Conservation (phyloP, 331 rosid species). For the Erythrophleum ivorense region DNA sequence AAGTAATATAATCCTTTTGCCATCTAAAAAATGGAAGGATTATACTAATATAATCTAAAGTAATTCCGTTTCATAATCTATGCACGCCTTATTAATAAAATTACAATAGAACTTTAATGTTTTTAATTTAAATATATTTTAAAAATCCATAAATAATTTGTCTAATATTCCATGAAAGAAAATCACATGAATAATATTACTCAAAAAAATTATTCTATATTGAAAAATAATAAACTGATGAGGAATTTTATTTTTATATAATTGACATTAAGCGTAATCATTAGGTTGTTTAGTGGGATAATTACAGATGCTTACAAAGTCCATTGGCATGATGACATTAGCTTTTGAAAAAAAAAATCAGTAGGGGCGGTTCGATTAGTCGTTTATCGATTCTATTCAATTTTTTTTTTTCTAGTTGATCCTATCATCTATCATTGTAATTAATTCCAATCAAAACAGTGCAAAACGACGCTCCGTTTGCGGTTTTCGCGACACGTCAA, state of each 20-base stretch:
- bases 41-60: too few species aligned
- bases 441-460: too few species aligned
- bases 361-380: not conserved
- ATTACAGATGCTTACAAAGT: not conserved
- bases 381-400: not conserved
- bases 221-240: not conserved
- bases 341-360: not conserved
- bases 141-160: too few species aligned
- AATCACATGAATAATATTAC: not conserved
- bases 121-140: too few species aligned
- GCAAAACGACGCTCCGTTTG: not conserved
- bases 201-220: too few species aligned
- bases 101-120: too few species aligned
- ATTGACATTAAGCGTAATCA: constrained; percentile 1
- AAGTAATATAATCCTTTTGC: too few species aligned
- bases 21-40: too few species aligned
- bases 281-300: not conserved
- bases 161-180: too few species aligned
- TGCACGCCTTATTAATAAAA: too few species aligned
- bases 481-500: too few species aligned
- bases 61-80: too few species aligned
- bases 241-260: not conserved
- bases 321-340: not conserved
- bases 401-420: not conserved
- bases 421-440: not conserved